Percentiles rank a stretch among this genome's conserved stretches.
These are phyloP conservation scores for Hyphodiscus sp. DNA, from an alignment of 2,329 filamentous ascomycete genomes.

Conservation along the genomic window DNA sequence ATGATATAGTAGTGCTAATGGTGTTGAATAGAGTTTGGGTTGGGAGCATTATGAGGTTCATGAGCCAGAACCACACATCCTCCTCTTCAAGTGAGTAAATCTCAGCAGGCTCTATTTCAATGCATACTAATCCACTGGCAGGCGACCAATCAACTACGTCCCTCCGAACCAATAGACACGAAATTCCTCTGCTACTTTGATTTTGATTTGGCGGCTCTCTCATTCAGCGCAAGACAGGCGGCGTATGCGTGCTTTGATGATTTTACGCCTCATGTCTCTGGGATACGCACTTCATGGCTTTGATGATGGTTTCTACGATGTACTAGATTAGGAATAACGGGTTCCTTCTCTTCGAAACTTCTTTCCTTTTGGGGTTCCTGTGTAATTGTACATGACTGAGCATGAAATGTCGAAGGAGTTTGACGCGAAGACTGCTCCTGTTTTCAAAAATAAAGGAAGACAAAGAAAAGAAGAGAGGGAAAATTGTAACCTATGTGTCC, in stretches of 20 bases:
- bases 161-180: slow-evolving; percentile 21
- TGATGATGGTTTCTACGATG: slow-evolving; percentile 20
- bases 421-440: too few species aligned
- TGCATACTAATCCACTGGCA: slow-evolving; percentile 15
- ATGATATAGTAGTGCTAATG: slow-evolving; percentile 6
- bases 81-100: slow-evolving; percentile 88
- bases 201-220: slow-evolving; percentile 21
- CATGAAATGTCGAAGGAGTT: neutral
- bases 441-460: too few species aligned
- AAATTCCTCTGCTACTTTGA: slow-evolving; percentile 8
- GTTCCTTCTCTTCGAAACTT: slow-evolving; percentile 10
- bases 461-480: too few species aligned
- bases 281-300: slow-evolving; percentile 22
- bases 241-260: slow-evolving; percentile 25
- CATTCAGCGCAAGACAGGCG: slow-evolving; percentile 22
- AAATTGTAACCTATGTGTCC: neutral
- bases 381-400: neutral
- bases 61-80: slow-evolving; percentile 95
- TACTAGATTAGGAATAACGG: slow-evolving; percentile 28
- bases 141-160: slow-evolving; percentile 27
- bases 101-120: neutral
- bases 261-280: slow-evolving; percentile 30
- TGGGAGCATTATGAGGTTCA: slow-evolving; percentile 99
- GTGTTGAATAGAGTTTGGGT: slow-evolving; percentile 68
- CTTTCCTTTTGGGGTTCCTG: slow-evolving; percentile 9